phyloP scores from a whole-genome alignment of 179 eudicot genomes.

The Corrigiola litoralis region DNA sequence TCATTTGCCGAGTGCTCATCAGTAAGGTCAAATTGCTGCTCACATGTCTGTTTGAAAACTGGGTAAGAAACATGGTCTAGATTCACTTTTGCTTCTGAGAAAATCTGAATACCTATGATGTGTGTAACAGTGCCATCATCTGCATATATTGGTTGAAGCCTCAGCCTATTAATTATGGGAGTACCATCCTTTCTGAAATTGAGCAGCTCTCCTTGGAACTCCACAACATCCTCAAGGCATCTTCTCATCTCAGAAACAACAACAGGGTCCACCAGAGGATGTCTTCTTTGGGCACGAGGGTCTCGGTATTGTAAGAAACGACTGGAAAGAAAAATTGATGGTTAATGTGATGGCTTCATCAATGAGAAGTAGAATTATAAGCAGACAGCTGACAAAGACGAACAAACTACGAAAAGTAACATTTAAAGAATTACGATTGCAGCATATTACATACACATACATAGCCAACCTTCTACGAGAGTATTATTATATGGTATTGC shows the following conservation, averaged over 20 bases:
- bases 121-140: conserved; percentile 78
- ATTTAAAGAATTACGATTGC: too few species aligned
- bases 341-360: too few species aligned
- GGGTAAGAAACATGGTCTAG: conserved; percentile 68
- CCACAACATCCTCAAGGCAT: conserved; percentile 72
- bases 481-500: too few species aligned
- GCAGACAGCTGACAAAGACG: too few species aligned
- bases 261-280: conserved; percentile 81
- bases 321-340: conserved; percentile 42
- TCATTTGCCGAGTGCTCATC: conserved; percentile 29
- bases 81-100: conserved; percentile 66
- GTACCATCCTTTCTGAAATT: conserved; percentile 88
- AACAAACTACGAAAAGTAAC: too few species aligned
- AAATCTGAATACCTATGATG: conserved; percentile 69
- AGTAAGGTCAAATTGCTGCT: conserved; percentile 16
- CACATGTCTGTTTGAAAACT: conserved; percentile 54
- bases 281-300: conserved; percentile 76
- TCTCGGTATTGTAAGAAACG: conserved; percentile 85
- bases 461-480: not conserved
- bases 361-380: too few species aligned
- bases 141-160: conserved; percentile 63
- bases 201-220: conserved; percentile 85
- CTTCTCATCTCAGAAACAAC: conserved; percentile 72
- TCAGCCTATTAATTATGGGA: conserved; percentile 64
- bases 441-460: too few species aligned